Conservation (phyloP, 768 basidiomycete species). For the Amanita exitialis region DNA sequence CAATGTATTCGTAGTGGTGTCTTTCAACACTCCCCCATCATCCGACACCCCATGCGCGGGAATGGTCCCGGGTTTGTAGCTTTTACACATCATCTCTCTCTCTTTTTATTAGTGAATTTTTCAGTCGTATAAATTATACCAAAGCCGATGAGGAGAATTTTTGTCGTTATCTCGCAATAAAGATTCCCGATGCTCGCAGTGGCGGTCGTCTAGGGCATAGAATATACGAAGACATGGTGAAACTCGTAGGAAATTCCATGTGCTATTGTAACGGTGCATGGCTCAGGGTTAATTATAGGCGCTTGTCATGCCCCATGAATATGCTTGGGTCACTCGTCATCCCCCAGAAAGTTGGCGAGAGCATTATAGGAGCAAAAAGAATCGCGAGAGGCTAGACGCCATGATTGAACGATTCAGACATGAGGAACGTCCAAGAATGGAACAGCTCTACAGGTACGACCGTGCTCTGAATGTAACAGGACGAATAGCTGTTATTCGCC, state of each 20-base stretch:
- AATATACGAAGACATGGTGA: constrained; percentile 22
- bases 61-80: constrained; percentile 2
- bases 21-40: constrained; percentile 12
- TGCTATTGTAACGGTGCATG: background rate
- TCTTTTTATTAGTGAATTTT: background rate
- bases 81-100: background rate
- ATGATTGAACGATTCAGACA: constrained; percentile 21
- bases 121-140: constrained; percentile 22
- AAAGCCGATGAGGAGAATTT: constrained; percentile 27
- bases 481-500: background rate
- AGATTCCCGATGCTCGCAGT: constrained; percentile 20
- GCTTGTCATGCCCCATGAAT: constrained; percentile 13
- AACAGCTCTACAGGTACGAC: constrained; percentile 18
- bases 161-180: constrained; percentile 24
- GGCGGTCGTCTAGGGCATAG: constrained; percentile 31
- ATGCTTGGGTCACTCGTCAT: constrained; percentile 32
- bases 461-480: constrained; percentile 9
- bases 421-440: constrained; percentile 14
- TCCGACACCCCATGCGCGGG: constrained; percentile 22
- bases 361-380: constrained; percentile 30
- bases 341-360: constrained; percentile 37
- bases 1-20: constrained; percentile 13
- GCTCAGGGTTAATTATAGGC: background rate
- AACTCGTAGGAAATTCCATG: constrained; percentile 14
- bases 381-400: constrained; percentile 18